These are phyloP conservation scores for Penicillium canescens DNA, from an alignment of 495 filamentous ascomycete genomes.

Conservation along the genomic window DNA sequence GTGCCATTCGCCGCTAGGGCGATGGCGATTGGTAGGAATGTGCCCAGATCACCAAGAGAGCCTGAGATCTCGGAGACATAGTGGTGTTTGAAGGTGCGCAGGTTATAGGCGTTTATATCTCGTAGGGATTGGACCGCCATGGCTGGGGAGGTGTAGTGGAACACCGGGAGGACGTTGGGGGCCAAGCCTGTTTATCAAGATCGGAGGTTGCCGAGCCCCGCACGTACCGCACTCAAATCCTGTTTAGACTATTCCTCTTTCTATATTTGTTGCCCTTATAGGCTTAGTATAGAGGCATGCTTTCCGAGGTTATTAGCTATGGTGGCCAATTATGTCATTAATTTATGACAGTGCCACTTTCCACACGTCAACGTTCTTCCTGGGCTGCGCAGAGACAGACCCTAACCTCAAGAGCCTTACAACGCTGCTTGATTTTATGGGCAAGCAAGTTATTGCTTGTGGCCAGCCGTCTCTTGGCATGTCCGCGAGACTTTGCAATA, in stretches of 20 bases:
- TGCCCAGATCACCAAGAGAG: conserved; percentile 87
- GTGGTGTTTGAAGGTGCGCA: conserved; percentile 45
- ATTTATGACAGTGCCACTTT: no score
- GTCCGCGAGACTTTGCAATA: no score
- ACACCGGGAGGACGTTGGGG: neutral
- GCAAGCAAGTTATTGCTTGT: no score
- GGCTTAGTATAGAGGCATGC: no score
- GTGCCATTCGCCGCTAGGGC: conserved; percentile 72
- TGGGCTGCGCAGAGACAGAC: no score
- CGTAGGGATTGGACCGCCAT: conserved; percentile 35
- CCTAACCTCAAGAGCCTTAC: no score
- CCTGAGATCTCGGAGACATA: conserved; percentile 86
- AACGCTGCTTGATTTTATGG: no score
- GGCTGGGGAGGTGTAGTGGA: neutral
- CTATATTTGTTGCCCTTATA: no score
- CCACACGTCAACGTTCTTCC: no score
- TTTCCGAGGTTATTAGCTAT: no score
- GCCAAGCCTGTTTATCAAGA: neutral
- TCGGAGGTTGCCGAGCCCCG: conserved; percentile 6
- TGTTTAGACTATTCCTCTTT: no score
- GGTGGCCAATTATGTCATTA: no score
- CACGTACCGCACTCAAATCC: neutral
- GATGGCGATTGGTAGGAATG: conserved; percentile 84
- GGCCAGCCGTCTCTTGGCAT: neutral
- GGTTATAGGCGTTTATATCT: conserved; percentile 34